These are phyloP conservation scores for Eucalyptus sp. DNA, from an alignment of 345 rosid genomes.

Conservation along the genomic window DNA sequence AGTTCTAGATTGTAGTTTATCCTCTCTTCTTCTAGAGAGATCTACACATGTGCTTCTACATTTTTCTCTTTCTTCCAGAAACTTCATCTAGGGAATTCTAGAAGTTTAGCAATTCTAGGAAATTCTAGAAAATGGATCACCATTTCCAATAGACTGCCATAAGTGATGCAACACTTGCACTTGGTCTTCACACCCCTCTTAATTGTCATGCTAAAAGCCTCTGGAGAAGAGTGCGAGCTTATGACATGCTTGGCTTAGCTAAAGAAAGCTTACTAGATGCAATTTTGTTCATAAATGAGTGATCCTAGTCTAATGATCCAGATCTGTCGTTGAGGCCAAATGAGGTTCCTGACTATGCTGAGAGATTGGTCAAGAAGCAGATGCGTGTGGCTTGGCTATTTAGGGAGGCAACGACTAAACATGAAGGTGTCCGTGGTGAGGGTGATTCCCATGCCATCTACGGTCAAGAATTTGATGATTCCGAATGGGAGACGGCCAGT, in stretches of 20 bases:
- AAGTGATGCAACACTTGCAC: constrained; percentile 86
- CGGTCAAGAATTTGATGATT: constrained; percentile 70
- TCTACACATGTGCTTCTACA: no score
- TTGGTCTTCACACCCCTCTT: constrained; percentile 71
- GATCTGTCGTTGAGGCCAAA: constrained; percentile 82
- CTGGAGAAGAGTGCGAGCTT: constrained; percentile 97
- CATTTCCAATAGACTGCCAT: no score
- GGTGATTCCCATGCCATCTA: constrained; percentile 52
- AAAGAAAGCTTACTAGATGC: constrained; percentile 94
- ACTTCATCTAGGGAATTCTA: no score
- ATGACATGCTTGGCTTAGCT: constrained; percentile 85
- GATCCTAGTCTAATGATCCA: constrained; percentile 90
- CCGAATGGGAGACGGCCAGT: constrained; percentile 97
- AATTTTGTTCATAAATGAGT: constrained; percentile 87
- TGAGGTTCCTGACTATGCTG: constrained; percentile 94
- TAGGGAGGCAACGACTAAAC: constrained; percentile 85
- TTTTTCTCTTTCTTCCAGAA: no score
- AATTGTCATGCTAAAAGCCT: constrained; percentile 95
- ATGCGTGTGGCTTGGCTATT: constrained; percentile 98
- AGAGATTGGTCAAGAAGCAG: constrained; percentile 91
- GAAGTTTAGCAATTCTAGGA: no score
- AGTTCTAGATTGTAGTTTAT: no score
- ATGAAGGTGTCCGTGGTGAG: constrained; percentile 72
- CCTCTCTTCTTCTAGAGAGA: no score
- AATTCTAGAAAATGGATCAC: no score